Percentiles rank a stretch among this genome's conserved stretches.
These are phyloP conservation scores for Castanopsis chinensis DNA, from an alignment of 306 rosid genomes.

Conservation along the genomic window DNA sequence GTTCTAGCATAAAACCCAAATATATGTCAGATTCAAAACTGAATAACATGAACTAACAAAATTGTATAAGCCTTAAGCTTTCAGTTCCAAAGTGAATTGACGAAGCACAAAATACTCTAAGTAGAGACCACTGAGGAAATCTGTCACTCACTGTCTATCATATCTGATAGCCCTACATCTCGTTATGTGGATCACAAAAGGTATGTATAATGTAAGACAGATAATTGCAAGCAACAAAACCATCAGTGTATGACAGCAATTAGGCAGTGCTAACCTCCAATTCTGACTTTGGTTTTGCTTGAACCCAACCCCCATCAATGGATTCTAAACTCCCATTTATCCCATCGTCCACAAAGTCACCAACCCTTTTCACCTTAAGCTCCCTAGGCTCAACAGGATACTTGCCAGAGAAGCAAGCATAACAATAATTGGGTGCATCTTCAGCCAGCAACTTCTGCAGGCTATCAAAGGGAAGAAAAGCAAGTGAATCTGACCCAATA, in stretches of 20 bases:
- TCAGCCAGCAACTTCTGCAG: conserved; percentile 50
- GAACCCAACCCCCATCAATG: conserved; percentile 86
- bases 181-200: neutral
- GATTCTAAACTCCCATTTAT: conserved; percentile 75
- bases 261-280: conserved; percentile 22
- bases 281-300: conserved; percentile 47
- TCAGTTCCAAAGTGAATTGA: conserved; percentile 8
- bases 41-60: conserved; percentile 13
- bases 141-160: conserved; percentile 9
- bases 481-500: conserved; percentile 90
- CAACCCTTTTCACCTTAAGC: conserved; percentile 80
- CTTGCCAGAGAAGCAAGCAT: conserved; percentile 92
- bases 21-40: conserved; percentile 14
- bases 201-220: neutral
- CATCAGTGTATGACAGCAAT: neutral
- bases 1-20: conserved; percentile 18
- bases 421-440: conserved; percentile 62
- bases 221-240: neutral
- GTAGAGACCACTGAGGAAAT: conserved; percentile 9
- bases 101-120: conserved; percentile 23
- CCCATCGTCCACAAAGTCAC: conserved; percentile 91
- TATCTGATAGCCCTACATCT: neutral
- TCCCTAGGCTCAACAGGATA: conserved; percentile 94
- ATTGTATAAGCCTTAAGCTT: conserved; percentile 14
- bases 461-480: conserved; percentile 74